Conservation (phyloP, 73 alveolate genomes). For the Uronychia setigera region DNA sequence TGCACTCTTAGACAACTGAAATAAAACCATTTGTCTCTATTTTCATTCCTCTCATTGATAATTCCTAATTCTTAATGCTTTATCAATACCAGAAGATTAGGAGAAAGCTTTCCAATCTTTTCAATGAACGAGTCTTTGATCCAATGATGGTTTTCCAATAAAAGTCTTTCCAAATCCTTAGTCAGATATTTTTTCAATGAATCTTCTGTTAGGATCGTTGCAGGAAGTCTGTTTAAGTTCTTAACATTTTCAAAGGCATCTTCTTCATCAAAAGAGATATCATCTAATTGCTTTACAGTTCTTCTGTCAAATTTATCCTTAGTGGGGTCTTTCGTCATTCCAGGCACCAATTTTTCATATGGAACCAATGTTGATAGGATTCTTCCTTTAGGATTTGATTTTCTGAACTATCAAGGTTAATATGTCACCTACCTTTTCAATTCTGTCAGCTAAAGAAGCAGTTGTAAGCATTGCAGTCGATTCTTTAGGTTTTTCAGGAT, state of each 20-base stretch:
- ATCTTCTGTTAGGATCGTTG: slow-evolving; percentile 65
- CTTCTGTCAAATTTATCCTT: slow-evolving; percentile 68
- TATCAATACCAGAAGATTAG: slow-evolving; percentile 42
- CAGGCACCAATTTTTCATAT: slow-evolving; percentile 22
- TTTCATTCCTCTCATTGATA: slow-evolving; percentile 36
- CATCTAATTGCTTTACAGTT: slow-evolving; percentile 63
- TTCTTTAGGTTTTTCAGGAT: not conserved
- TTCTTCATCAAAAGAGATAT: slow-evolving; percentile 57
- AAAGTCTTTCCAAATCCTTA: slow-evolving; percentile 38
- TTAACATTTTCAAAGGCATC: slow-evolving; percentile 44
- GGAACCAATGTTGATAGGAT: slow-evolving; percentile 12
- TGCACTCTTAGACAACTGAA: slow-evolving; percentile 8
- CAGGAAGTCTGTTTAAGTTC: slow-evolving; percentile 50
- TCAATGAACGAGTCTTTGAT: slow-evolving; percentile 45
- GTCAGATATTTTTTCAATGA: slow-evolving; percentile 43
- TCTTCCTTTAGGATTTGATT: not conserved
- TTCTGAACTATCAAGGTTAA: not conserved
- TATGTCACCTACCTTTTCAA: not conserved
- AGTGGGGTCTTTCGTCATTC: slow-evolving; percentile 48
- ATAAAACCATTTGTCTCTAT: slow-evolving; percentile 26
- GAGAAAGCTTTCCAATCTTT: slow-evolving; percentile 60
- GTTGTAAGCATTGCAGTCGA: slow-evolving; percentile 31
- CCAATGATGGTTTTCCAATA: slow-evolving; percentile 62
- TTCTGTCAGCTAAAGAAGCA: not conserved
- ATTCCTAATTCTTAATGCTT: not conserved